Conservation (phyloP, 345 rosid species). For the Corchorus olitorius region DNA sequence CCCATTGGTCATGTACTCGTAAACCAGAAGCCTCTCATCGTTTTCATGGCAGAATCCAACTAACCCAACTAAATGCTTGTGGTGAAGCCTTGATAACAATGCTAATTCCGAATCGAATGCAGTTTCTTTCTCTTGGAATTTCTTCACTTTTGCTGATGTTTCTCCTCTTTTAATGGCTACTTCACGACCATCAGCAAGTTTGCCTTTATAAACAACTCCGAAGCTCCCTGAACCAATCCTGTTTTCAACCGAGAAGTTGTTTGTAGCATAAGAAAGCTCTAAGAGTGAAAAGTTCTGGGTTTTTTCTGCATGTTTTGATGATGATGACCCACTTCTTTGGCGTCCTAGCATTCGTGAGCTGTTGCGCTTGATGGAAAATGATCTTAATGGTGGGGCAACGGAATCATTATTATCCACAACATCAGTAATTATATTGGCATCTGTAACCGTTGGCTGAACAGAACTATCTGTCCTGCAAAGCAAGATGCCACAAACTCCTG, state of each 20-base stretch:
- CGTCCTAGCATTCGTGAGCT: conserved; percentile 34
- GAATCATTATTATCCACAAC: conserved; percentile 20
- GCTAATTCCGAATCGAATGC: conserved; percentile 62
- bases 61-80: conserved; percentile 61
- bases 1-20: conserved; percentile 64
- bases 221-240: conserved; percentile 64
- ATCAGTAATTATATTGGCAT: neutral
- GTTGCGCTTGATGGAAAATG: conserved; percentile 30
- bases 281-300: conserved; percentile 38
- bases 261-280: conserved; percentile 51
- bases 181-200: conserved; percentile 50
- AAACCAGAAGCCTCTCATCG: conserved; percentile 61
- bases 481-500: conserved; percentile 23
- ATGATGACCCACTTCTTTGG: conserved; percentile 48
- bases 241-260: conserved; percentile 46
- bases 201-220: conserved; percentile 55
- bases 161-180: conserved; percentile 70
- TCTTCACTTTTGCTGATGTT: conserved; percentile 22
- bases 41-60: conserved; percentile 63
- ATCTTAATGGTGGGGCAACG: conserved; percentile 20
- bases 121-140: conserved; percentile 48
- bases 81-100: conserved; percentile 53
- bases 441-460: conserved; percentile 23
- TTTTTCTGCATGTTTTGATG: conserved; percentile 37
- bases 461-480: conserved; percentile 17